These are phyloP conservation scores for Cornus controversa DNA, from an alignment of 148 eudicot genomes.

Conservation along the genomic window DNA sequence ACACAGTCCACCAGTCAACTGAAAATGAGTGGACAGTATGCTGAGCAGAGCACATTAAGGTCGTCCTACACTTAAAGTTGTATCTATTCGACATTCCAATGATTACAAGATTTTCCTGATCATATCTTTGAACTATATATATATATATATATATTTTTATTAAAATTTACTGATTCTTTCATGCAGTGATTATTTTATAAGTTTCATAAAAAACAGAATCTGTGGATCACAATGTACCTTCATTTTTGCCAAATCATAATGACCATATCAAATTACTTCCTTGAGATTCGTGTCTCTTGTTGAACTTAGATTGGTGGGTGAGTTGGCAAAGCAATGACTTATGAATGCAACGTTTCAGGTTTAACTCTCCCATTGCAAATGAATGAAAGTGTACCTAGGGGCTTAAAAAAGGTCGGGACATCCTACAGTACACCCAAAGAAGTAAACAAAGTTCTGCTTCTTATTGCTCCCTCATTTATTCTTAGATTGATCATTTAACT, in stretches of 20 bases:
- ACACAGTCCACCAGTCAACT: slow-evolving; percentile 3
- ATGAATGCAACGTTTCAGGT: background rate
- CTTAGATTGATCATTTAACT: too few relatives aligned
- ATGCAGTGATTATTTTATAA: background rate
- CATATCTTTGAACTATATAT: background rate
- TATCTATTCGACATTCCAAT: background rate
- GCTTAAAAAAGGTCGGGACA: too few relatives aligned
- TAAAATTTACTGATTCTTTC: background rate
- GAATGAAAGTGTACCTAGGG: too few relatives aligned
- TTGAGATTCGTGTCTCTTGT: background rate
- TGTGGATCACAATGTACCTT: background rate
- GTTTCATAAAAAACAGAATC: background rate
- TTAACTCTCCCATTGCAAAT: too few relatives aligned
- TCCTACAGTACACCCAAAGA: too few relatives aligned
- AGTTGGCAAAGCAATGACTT: too few relatives aligned
- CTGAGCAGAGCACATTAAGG: background rate
- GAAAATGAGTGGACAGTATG: slow-evolving; percentile 6
- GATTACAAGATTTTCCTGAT: background rate
- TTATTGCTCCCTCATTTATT: too few relatives aligned
- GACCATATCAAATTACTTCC: background rate
- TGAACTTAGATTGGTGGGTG: too few relatives aligned
- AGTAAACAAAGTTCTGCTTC: too few relatives aligned
- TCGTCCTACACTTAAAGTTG: background rate
- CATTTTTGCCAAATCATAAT: background rate
- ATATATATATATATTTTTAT: too few relatives aligned